phyloP scores from a whole-genome alignment of 257 asterid species.

The Salvia rosmarinus region DNA sequence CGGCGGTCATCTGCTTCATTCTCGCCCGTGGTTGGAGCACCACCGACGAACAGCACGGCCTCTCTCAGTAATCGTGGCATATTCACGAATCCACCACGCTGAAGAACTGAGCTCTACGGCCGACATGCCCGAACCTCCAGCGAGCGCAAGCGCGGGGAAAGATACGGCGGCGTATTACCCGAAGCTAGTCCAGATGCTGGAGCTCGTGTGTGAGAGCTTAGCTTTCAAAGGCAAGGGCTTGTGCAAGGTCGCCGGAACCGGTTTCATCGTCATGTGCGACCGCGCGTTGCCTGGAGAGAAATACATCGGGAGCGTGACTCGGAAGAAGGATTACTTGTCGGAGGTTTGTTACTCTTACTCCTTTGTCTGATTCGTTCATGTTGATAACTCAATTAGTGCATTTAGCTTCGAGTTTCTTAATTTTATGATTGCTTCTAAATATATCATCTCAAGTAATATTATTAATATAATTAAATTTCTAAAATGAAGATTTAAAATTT shows the following conservation, averaged over 20 bases:
- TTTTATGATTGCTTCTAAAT: background rate
- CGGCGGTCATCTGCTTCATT: constrained; percentile 48
- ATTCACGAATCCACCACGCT: constrained; percentile 43
- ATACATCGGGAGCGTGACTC: constrained; percentile 79
- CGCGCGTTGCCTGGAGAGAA: constrained; percentile 93
- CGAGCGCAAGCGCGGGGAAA: constrained; percentile 19
- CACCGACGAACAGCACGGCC: constrained; percentile 41
- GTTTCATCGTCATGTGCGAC: constrained; percentile 84
- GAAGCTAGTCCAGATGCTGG: constrained; percentile 84
- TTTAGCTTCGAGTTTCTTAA: constrained; percentile 4
- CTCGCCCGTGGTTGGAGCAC: constrained; percentile 51
- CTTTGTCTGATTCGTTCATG: too few species aligned
- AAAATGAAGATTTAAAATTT: too few species aligned
- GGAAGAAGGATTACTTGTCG: constrained; percentile 76
- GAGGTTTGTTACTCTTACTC: constrained; percentile 69
- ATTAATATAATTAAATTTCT: too few species aligned
- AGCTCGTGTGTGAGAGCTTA: constrained; percentile 80
- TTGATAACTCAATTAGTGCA: background rate
- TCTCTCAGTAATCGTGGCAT: constrained; percentile 51
- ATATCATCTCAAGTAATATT: too few species aligned
- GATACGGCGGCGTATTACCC: constrained; percentile 55
- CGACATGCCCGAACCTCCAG: constrained; percentile 30
- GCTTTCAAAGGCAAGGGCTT: constrained; percentile 92
- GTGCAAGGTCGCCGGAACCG: constrained; percentile 81
- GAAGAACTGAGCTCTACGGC: constrained; percentile 41